Evolutionary conservation across 2,329 filamentous ascomycete species (phyloP).

Genomic region (Aspergillus novofumigatus): DNA sequence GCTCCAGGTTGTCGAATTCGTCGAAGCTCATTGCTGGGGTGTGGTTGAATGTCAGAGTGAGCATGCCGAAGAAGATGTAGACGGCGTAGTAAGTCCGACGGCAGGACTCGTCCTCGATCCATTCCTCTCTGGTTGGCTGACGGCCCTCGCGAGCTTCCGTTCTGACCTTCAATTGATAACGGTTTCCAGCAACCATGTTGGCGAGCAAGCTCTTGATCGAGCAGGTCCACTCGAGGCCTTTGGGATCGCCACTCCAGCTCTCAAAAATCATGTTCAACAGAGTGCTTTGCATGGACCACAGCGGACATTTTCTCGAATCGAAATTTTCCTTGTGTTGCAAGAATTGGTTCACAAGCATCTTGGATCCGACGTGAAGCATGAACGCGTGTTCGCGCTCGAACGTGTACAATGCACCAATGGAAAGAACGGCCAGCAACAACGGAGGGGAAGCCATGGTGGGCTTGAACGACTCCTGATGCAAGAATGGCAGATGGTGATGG

Average conservation of each 20-base stretch:
- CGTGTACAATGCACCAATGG: conserved; percentile 92
- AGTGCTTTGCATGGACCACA: conserved; percentile 98
- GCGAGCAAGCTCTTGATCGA: conserved; percentile 97
- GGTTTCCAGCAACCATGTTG: conserved; percentile 97
- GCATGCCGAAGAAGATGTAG: conserved; percentile 95
- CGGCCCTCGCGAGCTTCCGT: conserved; percentile 78
- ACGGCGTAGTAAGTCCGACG: conserved; percentile 96
- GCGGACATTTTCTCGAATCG: conserved; percentile 91
- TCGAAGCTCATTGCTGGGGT: conserved; percentile 98
- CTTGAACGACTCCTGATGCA: conserved; percentile 87
- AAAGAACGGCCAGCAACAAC: conserved; percentile 81
- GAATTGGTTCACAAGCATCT: conserved; percentile 95
- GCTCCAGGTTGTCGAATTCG: conserved; percentile 87
- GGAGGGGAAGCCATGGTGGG: conserved; percentile 76
- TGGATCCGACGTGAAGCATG: conserved; percentile 94
- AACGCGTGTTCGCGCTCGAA: conserved; percentile 97
- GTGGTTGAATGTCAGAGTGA: conserved; percentile 96
- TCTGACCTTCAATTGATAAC: conserved; percentile 91
- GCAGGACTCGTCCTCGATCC: conserved; percentile 96
- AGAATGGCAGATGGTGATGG: conserved; percentile 92
- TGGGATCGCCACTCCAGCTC: conserved; percentile 97
- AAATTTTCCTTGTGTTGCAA: conserved; percentile 98
- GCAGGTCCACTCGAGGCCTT: conserved; percentile 96
- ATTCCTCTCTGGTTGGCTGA: conserved; percentile 76
- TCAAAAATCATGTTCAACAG: conserved; percentile 98